phyloP scores from a whole-genome alignment of 768 basidiomycete species.

The Hypsizygus marmoreus region DNA sequence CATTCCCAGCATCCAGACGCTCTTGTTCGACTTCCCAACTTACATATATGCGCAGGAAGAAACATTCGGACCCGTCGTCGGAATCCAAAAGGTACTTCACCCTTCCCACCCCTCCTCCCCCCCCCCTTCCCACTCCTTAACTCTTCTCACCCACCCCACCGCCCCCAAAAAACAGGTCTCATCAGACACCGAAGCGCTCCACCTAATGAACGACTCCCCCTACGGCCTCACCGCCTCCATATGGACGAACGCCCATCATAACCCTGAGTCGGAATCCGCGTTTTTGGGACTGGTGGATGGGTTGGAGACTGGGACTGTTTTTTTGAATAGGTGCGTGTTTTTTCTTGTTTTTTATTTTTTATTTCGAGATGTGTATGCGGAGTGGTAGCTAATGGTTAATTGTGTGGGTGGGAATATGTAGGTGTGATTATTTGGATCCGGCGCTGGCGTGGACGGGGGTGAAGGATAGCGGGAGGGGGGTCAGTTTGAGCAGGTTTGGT shows the following conservation, averaged over 20 bases:
- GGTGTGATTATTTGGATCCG: constrained; percentile 90
- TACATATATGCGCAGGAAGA: constrained; percentile 55
- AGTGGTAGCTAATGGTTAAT: not conserved
- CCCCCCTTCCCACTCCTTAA: not conserved
- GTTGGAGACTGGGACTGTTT: constrained; percentile 90
- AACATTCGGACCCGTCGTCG: constrained; percentile 92
- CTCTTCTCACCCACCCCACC: not conserved
- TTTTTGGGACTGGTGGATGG: constrained; percentile 72
- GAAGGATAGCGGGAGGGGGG: constrained; percentile 89
- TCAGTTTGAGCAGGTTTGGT: constrained; percentile 92
- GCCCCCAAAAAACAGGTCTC: too few relatives aligned
- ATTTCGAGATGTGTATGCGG: too few relatives aligned
- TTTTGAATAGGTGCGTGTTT: constrained; percentile 70
- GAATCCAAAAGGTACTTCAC: constrained; percentile 83
- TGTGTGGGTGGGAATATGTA: constrained; percentile 22
- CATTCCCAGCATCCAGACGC: not conserved
- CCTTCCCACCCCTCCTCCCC: not conserved
- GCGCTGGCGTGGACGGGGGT: constrained; percentile 94
- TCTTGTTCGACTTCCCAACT: not conserved
- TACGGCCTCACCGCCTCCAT: constrained; percentile 95
- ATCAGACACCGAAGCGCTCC: constrained; percentile 85
- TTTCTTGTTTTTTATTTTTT: not conserved
- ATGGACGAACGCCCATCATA: constrained; percentile 78
- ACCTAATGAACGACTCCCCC: constrained; percentile 93
- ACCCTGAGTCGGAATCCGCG: constrained; percentile 61